These are phyloP conservation scores for Rhodotorula sphaerocarpa DNA, from an alignment of 768 basidiomycete genomes.

Conservation along the genomic window DNA sequence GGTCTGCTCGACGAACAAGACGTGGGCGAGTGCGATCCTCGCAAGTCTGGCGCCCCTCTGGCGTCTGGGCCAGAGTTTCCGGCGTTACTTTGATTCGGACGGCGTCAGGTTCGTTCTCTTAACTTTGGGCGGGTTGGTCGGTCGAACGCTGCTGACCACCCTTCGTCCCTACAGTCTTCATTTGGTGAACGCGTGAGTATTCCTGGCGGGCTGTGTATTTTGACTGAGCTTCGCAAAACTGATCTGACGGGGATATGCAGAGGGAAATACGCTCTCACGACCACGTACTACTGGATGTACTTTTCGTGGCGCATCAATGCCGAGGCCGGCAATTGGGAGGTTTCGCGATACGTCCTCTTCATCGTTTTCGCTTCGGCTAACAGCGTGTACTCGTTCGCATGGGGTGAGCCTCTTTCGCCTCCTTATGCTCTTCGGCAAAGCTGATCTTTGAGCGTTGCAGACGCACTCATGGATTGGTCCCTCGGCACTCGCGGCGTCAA, in stretches of 20 bases:
- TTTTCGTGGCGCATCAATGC: conserved; percentile 68
- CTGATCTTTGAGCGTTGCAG: background rate
- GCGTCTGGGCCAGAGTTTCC: conserved; percentile 76
- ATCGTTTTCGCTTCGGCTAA: conserved; percentile 57
- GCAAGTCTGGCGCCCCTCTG: conserved; percentile 60
- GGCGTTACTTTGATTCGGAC: conserved; percentile 72
- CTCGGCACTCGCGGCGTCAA: conserved; percentile 53
- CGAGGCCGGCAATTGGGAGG: conserved; percentile 24
- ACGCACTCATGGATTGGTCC: conserved; percentile 85
- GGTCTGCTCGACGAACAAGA: conserved; percentile 43
- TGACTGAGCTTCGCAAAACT: background rate
- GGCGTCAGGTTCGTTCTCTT: conserved; percentile 11
- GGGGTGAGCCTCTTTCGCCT: conserved; percentile 52
- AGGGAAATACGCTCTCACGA: conserved; percentile 41
- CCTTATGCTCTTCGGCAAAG: background rate
- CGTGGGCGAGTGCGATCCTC: conserved; percentile 59
- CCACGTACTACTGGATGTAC: conserved; percentile 49
- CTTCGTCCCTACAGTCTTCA: conserved; percentile 57
- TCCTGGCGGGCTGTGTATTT: background rate
- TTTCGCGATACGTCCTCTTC: conserved; percentile 57
- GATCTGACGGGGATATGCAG: background rate
- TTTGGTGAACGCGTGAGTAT: conserved; percentile 63
- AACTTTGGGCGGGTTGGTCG: background rate
- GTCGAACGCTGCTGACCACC: too few relatives aligned
- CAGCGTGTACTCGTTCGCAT: conserved; percentile 63